Percentiles rank a stretch among this genome's conserved stretches.
phyloP scores from a whole-genome alignment of 2,329 filamentous ascomycete genomes.

The Botrytis byssoidea region DNA sequence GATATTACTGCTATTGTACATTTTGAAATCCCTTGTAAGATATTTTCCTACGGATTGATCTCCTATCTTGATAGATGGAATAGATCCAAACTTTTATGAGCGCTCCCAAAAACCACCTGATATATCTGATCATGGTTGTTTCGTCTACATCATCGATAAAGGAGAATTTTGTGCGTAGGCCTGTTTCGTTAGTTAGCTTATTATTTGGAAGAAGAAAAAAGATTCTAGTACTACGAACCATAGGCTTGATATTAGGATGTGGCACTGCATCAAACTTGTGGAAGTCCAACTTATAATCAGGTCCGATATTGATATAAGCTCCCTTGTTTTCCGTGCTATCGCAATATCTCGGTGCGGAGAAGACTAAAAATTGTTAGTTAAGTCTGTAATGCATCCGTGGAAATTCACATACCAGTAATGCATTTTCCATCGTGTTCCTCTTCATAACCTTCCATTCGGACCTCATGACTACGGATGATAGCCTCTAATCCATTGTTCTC shows the following conservation, averaged over 20 bases:
- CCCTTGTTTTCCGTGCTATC: constrained; percentile 98
- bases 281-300: constrained; percentile 87
- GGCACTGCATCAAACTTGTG: constrained; percentile 95
- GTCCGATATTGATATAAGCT: constrained; percentile 94
- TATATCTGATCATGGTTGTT: neutral
- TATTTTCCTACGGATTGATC: neutral
- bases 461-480: constrained; percentile 95
- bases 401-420: constrained; percentile 69
- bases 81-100: constrained; percentile 15
- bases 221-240: constrained; percentile 52
- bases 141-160: constrained; percentile 51
- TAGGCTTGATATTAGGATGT: constrained; percentile 92
- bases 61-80: constrained; percentile 10
- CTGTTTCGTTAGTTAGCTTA: constrained; percentile 43
- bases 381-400: neutral
- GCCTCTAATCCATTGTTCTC: constrained; percentile 93
- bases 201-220: neutral
- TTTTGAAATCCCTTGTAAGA: constrained; percentile 1
- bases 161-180: constrained; percentile 84
- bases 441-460: constrained; percentile 99
- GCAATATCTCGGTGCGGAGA: constrained; percentile 96
- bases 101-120: neutral
- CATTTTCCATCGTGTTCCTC: constrained; percentile 94
- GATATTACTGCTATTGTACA: constrained; percentile 15
- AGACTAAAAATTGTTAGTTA: constrained; percentile 55